A percentile compares a stretch with the other conserved stretches of the same genome.
Evolutionary conservation across 2,329 filamentous ascomycete species (phyloP).

Genomic region (Cladosporium sp.): DNA sequence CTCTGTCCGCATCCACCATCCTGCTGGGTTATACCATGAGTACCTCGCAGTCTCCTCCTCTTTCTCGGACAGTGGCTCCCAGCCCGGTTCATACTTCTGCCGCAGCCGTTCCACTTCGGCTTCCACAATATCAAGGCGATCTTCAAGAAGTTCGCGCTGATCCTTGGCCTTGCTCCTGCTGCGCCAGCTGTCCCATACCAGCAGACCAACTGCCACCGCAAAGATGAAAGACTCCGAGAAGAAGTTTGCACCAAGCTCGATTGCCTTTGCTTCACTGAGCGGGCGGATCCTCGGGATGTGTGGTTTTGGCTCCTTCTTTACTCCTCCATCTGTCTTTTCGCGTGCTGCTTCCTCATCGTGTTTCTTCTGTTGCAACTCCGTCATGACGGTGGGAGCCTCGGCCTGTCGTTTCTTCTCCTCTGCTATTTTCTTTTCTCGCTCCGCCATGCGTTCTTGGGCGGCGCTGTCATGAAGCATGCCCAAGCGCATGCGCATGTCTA

Average conservation of each 20-base stretch:
- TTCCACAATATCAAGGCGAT: conserved; percentile 55
- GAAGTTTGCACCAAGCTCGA: conserved; percentile 65
- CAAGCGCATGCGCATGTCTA: conserved; percentile 65
- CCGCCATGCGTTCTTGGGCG: conserved; percentile 48
- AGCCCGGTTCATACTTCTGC: conserved; percentile 28
- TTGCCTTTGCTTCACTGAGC: conserved; percentile 62
- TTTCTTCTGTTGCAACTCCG: conserved; percentile 54
- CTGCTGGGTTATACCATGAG: conserved; percentile 27
- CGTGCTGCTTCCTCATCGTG: conserved; percentile 48
- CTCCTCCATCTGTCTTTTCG: conserved; percentile 25
- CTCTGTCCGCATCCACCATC: conserved; percentile 22
- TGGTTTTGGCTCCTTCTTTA: conserved; percentile 42
- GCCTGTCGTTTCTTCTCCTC: conserved; percentile 49
- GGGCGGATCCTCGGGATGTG: conserved; percentile 52
- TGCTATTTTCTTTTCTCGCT: conserved; percentile 51
- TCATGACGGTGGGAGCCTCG: conserved; percentile 56
- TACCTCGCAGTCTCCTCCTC: conserved; percentile 25
- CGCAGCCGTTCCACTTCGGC: conserved; percentile 37
- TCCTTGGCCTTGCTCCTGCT: conserved; percentile 57
- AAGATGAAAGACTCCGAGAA: conserved; percentile 65
- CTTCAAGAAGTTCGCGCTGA: conserved; percentile 56
- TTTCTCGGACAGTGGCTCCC: conserved; percentile 32
- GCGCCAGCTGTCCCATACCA: conserved; percentile 59
- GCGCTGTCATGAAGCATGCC: conserved; percentile 60
- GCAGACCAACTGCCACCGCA: conserved; percentile 56